Conservation (phyloP, 768 basidiomycete species). For the Stropharia rugosoannulata region DNA sequence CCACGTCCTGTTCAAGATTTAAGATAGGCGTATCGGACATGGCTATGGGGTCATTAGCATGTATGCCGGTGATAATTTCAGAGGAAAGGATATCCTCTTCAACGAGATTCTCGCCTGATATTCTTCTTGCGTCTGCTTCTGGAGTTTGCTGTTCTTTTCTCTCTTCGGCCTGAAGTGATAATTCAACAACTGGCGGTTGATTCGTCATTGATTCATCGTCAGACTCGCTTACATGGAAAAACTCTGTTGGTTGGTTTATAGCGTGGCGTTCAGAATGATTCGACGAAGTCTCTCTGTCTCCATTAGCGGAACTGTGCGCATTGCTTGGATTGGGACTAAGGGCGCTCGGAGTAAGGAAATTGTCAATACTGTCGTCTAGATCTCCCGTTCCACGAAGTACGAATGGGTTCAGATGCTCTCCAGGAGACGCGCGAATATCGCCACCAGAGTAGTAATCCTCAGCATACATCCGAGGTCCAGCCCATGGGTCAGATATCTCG, state of each 20-base stretch:
- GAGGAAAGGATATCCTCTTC: no score
- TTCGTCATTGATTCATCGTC: constrained; percentile 14
- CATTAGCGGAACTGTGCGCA: constrained; percentile 7
- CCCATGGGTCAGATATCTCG: constrained; percentile 35
- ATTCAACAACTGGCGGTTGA: background rate
- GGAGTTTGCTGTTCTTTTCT: no score
- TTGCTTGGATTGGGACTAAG: constrained; percentile 18
- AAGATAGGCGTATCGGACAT: no score
- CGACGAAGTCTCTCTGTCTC: constrained; percentile 4
- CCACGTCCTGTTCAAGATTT: no score
- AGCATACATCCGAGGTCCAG: constrained; percentile 30
- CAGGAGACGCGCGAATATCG: constrained; percentile 16
- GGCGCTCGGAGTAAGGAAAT: constrained; percentile 26
- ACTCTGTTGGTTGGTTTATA: constrained; percentile 5
- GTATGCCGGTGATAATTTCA: no score
- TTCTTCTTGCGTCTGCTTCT: no score
- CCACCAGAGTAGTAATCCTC: constrained; percentile 37
- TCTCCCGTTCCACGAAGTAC: constrained; percentile 13
- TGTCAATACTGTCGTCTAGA: constrained; percentile 20
- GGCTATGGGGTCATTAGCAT: no score
- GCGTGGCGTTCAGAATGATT: background rate
- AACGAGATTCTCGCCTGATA: no score
- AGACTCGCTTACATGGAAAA: constrained; percentile 21
- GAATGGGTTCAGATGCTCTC: constrained; percentile 12
- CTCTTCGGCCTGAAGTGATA: no score